These are phyloP conservation scores for Wallacemonas sp. DNA, from an alignment of 208 protist species.

Conservation along the genomic window DNA sequence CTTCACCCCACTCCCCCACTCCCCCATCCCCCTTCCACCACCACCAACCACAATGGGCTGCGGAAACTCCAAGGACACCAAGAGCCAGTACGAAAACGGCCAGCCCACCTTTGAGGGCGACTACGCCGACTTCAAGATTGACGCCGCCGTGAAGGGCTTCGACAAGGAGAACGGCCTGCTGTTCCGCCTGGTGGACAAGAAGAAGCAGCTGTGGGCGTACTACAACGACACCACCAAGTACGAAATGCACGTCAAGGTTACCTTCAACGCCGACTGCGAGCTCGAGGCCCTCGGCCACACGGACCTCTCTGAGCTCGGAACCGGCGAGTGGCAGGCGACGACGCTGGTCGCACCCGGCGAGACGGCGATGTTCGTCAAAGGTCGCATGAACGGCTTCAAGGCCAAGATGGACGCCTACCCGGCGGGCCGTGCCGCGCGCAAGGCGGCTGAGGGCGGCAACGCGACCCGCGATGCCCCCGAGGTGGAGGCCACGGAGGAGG, in stretches of 20 bases:
- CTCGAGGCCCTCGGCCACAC: constrained; percentile 58
- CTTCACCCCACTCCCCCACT: background rate
- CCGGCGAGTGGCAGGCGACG: constrained; percentile 43
- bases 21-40: background rate
- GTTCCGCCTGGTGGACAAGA: constrained; percentile 70
- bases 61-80: constrained; percentile 21
- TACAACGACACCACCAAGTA: constrained; percentile 81
- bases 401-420: constrained; percentile 39
- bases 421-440: constrained; percentile 6
- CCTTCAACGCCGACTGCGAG: constrained; percentile 55
- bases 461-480: background rate
- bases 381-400: constrained; percentile 57
- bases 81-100: constrained; percentile 38
- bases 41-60: constrained; percentile 48
- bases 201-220: constrained; percentile 55
- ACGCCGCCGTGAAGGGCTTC: constrained; percentile 54
- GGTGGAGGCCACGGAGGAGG: constrained; percentile 9
- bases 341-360: constrained; percentile 54
- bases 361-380: constrained; percentile 72
- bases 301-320: constrained; percentile 33
- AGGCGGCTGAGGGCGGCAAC: constrained; percentile 4
- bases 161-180: constrained; percentile 73
- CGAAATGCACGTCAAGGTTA: constrained; percentile 72
- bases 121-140: constrained; percentile 15
- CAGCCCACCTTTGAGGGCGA: constrained; percentile 40